Conservation (phyloP, 2,329 filamentous ascomycete genomes). For the Diaporthe caulivora region DNA sequence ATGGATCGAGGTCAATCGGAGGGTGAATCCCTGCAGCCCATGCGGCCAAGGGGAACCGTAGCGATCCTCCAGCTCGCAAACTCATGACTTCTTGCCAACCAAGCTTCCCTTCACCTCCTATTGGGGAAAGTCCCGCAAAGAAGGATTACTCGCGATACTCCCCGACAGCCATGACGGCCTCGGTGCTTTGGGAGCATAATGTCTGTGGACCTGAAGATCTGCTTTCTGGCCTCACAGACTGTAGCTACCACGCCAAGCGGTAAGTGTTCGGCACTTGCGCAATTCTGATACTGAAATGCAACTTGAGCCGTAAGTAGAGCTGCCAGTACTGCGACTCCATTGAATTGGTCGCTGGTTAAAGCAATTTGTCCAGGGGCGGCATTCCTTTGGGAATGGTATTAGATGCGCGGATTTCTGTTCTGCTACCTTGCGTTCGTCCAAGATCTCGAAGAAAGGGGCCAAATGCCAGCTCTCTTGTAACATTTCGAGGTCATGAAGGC, state of each 20-base stretch:
- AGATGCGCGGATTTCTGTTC: neutral
- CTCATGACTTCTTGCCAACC: constrained; percentile 22
- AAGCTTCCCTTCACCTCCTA: constrained; percentile 22
- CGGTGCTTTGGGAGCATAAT: constrained; percentile 26
- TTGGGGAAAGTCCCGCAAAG: constrained; percentile 16
- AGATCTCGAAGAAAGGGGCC: constrained; percentile 66
- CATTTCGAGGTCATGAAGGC: constrained; percentile 66
- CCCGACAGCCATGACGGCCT: constrained; percentile 1
- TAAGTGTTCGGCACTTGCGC: constrained; percentile 32
- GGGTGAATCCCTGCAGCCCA: too few relatives aligned
- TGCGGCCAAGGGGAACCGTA: too few relatives aligned
- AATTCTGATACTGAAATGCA: constrained; percentile 29
- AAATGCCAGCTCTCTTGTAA: constrained; percentile 66
- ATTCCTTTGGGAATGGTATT: neutral
- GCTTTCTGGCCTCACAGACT: constrained; percentile 13
- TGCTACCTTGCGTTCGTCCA: constrained; percentile 62
- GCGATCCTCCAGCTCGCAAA: too few relatives aligned
- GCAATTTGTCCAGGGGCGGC: constrained; percentile 15
- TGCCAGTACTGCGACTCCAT: constrained; percentile 17
- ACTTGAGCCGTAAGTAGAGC: constrained; percentile 7
- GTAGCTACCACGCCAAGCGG: constrained; percentile 17
- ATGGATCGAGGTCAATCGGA: too few relatives aligned
- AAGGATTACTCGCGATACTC: constrained; percentile 1
- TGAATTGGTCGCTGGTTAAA: neutral
- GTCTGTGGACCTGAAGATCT: constrained; percentile 18